Evolutionary conservation across 192 early-diverging fungal genomes (phyloP).

Genomic region (Backusella luteola): DNA sequence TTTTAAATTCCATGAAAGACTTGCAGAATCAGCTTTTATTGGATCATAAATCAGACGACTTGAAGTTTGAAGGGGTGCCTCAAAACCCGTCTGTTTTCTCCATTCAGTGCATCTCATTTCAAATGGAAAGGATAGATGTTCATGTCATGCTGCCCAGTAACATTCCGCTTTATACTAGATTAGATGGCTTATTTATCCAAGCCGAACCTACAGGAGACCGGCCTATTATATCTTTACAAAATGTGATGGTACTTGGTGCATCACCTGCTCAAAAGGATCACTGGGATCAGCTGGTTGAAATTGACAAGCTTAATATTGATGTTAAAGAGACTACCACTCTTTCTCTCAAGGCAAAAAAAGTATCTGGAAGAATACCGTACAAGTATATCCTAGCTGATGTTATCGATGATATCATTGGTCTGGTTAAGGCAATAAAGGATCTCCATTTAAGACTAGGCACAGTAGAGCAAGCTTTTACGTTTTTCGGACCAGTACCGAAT

Average conservation of each 20-base stretch:
- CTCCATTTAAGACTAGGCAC: slow-evolving; percentile 8
- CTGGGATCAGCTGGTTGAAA: background rate
- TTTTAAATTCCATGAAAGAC: background rate
- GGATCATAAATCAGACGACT: background rate
- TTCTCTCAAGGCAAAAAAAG: background rate
- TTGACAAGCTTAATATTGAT: background rate
- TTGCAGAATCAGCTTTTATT: background rate
- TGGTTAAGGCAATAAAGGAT: slow-evolving; percentile 20
- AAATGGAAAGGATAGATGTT: background rate
- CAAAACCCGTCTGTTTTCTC: too few relatives aligned
- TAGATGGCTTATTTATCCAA: background rate
- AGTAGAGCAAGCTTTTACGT: background rate
- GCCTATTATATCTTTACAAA: background rate
- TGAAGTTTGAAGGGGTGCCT: too few relatives aligned
- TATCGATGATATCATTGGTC: slow-evolving; percentile 7
- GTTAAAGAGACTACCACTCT: background rate
- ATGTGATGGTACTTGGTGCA: background rate
- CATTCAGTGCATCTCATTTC: background rate
- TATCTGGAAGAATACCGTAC: slow-evolving; percentile 22
- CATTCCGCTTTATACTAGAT: background rate
- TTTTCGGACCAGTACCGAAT: slow-evolving; percentile 18
- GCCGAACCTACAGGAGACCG: background rate
- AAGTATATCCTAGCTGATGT: slow-evolving; percentile 25
- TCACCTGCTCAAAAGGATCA: background rate
- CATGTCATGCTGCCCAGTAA: background rate